These are phyloP conservation scores for Mycena capillaripes DNA, from an alignment of 768 basidiomycete genomes.

Conservation along the genomic window DNA sequence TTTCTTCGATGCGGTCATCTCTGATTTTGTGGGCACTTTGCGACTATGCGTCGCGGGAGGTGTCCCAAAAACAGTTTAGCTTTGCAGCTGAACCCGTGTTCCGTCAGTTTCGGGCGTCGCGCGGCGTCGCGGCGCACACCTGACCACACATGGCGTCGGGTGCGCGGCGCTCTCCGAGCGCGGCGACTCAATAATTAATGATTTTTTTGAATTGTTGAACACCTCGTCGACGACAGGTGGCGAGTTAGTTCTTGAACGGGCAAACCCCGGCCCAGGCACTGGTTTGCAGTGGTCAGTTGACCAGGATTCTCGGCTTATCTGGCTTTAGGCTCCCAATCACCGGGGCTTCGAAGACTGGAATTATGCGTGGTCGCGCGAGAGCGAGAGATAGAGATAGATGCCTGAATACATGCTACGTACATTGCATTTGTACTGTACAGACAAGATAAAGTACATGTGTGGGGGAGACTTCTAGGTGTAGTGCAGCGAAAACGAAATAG, in stretches of 20 bases:
- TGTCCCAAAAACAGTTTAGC: conserved; percentile 16
- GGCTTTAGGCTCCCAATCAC: conserved; percentile 9
- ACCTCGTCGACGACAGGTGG: not conserved
- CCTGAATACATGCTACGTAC: conserved; percentile 24
- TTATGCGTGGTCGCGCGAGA: not conserved
- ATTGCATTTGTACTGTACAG: conserved; percentile 29
- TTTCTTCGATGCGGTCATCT: not conserved
- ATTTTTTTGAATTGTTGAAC: not conserved
- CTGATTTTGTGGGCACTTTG: not conserved
- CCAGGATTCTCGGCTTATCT: not conserved
- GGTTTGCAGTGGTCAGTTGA: not conserved
- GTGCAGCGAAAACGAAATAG: conserved; percentile 15
- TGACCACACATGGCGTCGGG: conserved; percentile 1
- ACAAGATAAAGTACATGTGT: conserved; percentile 23
- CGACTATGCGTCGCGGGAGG: not conserved
- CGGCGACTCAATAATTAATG: not conserved
- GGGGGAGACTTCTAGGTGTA: conserved; percentile 16
- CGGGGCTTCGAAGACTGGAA: conserved; percentile 1
- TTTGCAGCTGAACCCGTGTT: not conserved
- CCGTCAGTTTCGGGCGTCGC: not conserved
- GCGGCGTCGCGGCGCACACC: not conserved
- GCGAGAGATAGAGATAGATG: not conserved
- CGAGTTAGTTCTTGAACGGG: not conserved
- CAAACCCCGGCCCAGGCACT: conserved; percentile 24
- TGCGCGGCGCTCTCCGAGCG: not conserved